Conservation (phyloP, 495 filamentous ascomycete species). For the Pyrenula massariospora region DNA sequence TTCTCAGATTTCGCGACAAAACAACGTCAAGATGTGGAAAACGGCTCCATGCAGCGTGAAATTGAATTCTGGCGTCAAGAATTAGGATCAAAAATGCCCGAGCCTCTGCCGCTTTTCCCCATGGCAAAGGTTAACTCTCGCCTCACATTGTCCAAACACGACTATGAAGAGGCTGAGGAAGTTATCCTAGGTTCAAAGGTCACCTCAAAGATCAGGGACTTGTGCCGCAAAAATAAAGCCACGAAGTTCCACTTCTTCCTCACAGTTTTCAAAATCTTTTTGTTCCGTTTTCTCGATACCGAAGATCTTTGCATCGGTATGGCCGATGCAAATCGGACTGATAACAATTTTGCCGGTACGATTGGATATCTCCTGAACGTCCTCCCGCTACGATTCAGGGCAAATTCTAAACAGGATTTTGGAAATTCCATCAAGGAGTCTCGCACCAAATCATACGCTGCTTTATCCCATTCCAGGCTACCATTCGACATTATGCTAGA, state of each 20-base stretch:
- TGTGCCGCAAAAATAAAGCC: conserved; percentile 10
- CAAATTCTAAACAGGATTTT: not conserved
- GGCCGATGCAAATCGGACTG: conserved; percentile 25
- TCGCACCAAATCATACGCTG: not conserved
- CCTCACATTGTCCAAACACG: not conserved
- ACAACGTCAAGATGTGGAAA: conserved; percentile 4
- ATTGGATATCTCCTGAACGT: conserved; percentile 37
- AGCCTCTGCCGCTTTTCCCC: not conserved
- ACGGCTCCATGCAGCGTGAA: not conserved
- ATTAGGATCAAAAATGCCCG: not conserved
- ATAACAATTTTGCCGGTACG: conserved; percentile 13
- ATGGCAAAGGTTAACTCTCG: not conserved
- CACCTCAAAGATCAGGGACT: conserved; percentile 8
- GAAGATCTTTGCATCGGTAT: conserved; percentile 27
- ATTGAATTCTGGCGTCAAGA: not conserved
- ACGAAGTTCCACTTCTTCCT: conserved; percentile 35
- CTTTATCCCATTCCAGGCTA: not conserved
- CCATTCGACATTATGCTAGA: conserved; percentile 17
- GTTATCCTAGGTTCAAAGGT: not conserved
- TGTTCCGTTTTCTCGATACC: conserved; percentile 9
- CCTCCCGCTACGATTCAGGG: conserved; percentile 28
- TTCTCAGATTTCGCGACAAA: conserved; percentile 18
- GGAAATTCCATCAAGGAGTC: not conserved
- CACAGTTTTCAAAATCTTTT: conserved; percentile 19
- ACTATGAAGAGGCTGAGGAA: not conserved